Conservation (phyloP, 768 basidiomycete genomes). For the Kwoniella newhampshirensis region DNA sequence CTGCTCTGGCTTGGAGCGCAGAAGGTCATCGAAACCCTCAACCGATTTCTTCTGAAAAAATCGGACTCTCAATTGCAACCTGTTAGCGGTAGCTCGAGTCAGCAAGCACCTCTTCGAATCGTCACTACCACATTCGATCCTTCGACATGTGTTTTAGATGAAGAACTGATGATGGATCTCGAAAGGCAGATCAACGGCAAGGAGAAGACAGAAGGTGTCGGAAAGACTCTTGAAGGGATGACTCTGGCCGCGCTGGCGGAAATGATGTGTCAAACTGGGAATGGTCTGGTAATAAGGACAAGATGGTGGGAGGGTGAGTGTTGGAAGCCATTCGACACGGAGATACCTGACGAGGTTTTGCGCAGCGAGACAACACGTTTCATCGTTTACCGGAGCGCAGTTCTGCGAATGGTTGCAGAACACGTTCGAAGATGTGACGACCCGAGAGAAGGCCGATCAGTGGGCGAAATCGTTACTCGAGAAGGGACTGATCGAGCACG, state of each 20-base stretch:
- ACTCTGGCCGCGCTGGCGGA: constrained; percentile 58
- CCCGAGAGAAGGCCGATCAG: constrained; percentile 73
- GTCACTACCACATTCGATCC: constrained; percentile 83
- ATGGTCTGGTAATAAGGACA: constrained; percentile 75
- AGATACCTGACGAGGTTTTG: constrained; percentile 49
- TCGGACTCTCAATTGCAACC: neutral
- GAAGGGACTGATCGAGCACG: constrained; percentile 83
- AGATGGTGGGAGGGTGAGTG: constrained; percentile 72
- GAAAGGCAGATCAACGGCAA: constrained; percentile 66
- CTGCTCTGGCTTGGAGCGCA: constrained; percentile 84
- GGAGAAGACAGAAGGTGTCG: constrained; percentile 24
- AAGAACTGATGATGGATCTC: constrained; percentile 71
- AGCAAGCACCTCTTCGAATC: constrained; percentile 66
- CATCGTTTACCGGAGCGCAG: constrained; percentile 84
- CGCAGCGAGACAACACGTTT: constrained; percentile 58
- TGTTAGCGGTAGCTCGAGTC: constrained; percentile 55
- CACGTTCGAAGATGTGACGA: constrained; percentile 84
- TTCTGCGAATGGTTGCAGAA: constrained; percentile 90
- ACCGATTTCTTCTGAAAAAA: constrained; percentile 72
- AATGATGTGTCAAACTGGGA: constrained; percentile 59
- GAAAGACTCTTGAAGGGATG: constrained; percentile 64
- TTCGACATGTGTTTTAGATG: constrained; percentile 73
- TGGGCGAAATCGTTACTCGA: constrained; percentile 75
- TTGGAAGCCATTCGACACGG: constrained; percentile 6
- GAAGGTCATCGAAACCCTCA: constrained; percentile 84